These are phyloP conservation scores for Pouteria campechiana DNA, from an alignment of 179 eudicot genomes.

Conservation along the genomic window DNA sequence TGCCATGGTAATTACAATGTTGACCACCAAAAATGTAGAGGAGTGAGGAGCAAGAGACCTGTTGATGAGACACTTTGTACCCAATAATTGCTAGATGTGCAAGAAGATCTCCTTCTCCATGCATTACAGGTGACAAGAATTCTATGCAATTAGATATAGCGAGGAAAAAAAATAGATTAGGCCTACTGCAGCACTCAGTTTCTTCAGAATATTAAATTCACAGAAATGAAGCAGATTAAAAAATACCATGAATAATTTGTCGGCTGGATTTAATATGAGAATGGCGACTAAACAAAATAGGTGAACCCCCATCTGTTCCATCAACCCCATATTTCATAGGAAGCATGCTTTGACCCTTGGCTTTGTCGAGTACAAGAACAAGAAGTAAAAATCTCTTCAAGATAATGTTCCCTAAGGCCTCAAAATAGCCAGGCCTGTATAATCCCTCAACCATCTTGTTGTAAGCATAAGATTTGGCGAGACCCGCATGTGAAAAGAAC, in stretches of 20 bases:
- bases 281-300: constrained; percentile 58
- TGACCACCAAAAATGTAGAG: too few species aligned
- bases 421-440: constrained; percentile 91
- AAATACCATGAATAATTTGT: constrained; percentile 64
- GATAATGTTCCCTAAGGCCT: constrained; percentile 60
- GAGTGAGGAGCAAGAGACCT: too few species aligned
- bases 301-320: constrained; percentile 97
- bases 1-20: too few species aligned
- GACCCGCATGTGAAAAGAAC: constrained; percentile 63
- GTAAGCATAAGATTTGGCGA: constrained; percentile 74
- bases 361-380: constrained; percentile 78
- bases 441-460: constrained; percentile 90
- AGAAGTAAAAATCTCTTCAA: constrained; percentile 85
- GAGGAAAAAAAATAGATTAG: too few species aligned
- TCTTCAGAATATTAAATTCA: too few species aligned
- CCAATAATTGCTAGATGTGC: constrained; percentile 84
- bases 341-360: constrained; percentile 62
- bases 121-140: constrained; percentile 76
- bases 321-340: constrained; percentile 88
- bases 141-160: too few species aligned
- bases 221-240: neutral
- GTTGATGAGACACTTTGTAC: constrained; percentile 74
- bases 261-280: constrained; percentile 65
- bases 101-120: constrained; percentile 90
- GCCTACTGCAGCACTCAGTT: too few species aligned